Evolutionary conservation across 2,329 filamentous ascomycete genomes (phyloP).

Genomic region (Fusarium sp.): DNA sequence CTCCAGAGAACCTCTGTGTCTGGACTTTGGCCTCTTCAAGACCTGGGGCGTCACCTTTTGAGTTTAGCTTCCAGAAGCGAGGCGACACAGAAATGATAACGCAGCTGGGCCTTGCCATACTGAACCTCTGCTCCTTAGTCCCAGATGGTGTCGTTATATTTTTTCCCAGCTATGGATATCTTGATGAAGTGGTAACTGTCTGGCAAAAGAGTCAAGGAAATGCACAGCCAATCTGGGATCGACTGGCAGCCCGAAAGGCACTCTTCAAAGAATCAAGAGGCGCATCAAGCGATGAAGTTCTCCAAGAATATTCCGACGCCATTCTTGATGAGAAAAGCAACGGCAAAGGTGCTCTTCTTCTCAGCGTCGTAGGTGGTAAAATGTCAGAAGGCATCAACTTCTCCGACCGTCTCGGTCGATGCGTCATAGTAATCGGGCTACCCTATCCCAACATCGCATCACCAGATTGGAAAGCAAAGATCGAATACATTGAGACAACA

Average conservation of each 20-base stretch:
- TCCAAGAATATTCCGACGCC: slow-evolving; percentile 76
- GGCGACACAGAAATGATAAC: slow-evolving; percentile 74
- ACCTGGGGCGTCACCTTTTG: slow-evolving; percentile 66
- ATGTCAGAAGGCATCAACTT: slow-evolving; percentile 99
- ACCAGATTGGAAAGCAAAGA: slow-evolving; percentile 91
- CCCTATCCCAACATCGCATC: slow-evolving; percentile 92
- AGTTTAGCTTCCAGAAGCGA: slow-evolving; percentile 88
- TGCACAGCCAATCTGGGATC: slow-evolving; percentile 64
- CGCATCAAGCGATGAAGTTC: slow-evolving; percentile 72
- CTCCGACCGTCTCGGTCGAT: slow-evolving; percentile 87
- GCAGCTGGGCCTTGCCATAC: slow-evolving; percentile 78
- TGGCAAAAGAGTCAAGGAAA: slow-evolving; percentile 62
- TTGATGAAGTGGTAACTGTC: slow-evolving; percentile 74
- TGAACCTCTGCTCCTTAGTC: slow-evolving; percentile 76
- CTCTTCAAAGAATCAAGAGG: slow-evolving; percentile 69
- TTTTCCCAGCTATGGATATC: slow-evolving; percentile 93
- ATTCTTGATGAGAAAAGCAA: slow-evolving; percentile 61
- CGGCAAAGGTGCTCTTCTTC: slow-evolving; percentile 75
- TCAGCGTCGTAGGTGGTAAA: slow-evolving; percentile 93
- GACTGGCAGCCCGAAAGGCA: slow-evolving; percentile 66
- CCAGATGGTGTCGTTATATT: slow-evolving; percentile 94
- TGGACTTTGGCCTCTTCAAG: slow-evolving; percentile 69
- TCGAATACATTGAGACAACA: slow-evolving; percentile 82
- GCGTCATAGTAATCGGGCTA: slow-evolving; percentile 89
- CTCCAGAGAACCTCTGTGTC: slow-evolving; percentile 80